phyloP scores from a whole-genome alignment of 2,329 filamentous ascomycete genomes.

The Alternaria longipes region DNA sequence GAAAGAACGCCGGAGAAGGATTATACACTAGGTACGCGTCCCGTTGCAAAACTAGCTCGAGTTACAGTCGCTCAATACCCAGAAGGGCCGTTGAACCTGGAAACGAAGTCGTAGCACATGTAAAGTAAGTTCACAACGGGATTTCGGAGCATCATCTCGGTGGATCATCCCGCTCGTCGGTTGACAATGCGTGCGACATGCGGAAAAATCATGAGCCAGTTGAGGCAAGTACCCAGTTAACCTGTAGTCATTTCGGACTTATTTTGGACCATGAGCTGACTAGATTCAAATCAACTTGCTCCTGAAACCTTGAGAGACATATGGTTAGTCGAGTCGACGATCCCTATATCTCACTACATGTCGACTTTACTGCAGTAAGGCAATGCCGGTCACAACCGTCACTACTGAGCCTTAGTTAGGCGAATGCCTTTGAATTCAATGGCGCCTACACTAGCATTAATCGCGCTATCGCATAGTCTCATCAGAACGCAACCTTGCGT shows the following conservation, averaged over 20 bases:
- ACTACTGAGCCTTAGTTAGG: neutral
- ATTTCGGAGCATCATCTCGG: neutral
- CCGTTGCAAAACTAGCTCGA: neutral
- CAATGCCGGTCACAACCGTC: neutral
- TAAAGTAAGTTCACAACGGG: neutral
- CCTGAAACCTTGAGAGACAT: neutral
- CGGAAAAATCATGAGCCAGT: neutral
- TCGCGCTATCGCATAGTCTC: no score
- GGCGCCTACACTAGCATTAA: neutral
- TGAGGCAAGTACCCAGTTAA: neutral
- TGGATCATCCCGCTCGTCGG: neutral
- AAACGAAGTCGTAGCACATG: neutral
- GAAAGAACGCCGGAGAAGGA: neutral
- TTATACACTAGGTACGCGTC: neutral
- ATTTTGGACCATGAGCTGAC: neutral
- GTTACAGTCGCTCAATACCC: neutral
- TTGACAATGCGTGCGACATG: neutral
- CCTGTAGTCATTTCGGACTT: neutral
- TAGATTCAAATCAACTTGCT: no score
- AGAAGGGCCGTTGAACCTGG: conserved; percentile 1
- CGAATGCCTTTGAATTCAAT: neutral
- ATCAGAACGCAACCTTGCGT: neutral
- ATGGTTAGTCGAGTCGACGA: neutral
- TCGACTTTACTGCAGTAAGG: neutral
- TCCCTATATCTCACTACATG: neutral